Evolutionary conservation across 306 rosid genomes (phyloP).

Genomic region (Fagus sylvatica): DNA sequence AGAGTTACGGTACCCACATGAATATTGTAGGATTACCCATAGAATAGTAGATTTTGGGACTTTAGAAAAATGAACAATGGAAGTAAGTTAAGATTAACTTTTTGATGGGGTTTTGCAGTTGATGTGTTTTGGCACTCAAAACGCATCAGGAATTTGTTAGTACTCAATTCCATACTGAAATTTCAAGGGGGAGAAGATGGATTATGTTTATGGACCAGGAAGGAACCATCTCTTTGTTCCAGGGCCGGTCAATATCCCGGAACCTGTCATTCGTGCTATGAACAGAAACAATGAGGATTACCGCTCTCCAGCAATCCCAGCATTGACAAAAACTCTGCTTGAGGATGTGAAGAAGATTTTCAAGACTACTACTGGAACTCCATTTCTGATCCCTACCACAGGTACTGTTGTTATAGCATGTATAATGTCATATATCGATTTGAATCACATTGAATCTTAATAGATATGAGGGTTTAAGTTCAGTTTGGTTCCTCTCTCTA

Average conservation of each 20-base stretch:
- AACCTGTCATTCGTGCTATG: conserved; percentile 87
- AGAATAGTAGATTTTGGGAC: background rate
- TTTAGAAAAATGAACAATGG: background rate
- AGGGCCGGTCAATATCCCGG: conserved; percentile 98
- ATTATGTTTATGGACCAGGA: conserved; percentile 83
- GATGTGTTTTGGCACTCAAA: conserved; percentile 28
- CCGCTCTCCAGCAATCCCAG: conserved; percentile 96
- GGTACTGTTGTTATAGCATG: conserved; percentile 45
- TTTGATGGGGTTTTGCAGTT: conserved; percentile 21
- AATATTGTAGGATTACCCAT: too few species aligned
- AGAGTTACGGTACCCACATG: too few species aligned
- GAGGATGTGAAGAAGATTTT: conserved; percentile 93
- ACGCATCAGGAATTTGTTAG: conserved; percentile 25
- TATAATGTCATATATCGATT: background rate
- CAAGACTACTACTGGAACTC: conserved; percentile 90
- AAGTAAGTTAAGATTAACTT: conserved; percentile 4
- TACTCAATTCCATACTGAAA: conserved; percentile 26
- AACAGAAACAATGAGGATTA: conserved; percentile 96
- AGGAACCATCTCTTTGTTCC: conserved; percentile 97
- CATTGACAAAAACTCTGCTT: conserved; percentile 75
- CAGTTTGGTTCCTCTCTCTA: background rate
- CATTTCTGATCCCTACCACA: conserved; percentile 93
- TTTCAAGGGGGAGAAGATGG: conserved; percentile 63
- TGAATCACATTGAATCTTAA: background rate
- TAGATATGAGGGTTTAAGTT: background rate